Base-by-base conservation (phyloP, 75 land plant species). In the Cupressus sempervirens region DNA sequence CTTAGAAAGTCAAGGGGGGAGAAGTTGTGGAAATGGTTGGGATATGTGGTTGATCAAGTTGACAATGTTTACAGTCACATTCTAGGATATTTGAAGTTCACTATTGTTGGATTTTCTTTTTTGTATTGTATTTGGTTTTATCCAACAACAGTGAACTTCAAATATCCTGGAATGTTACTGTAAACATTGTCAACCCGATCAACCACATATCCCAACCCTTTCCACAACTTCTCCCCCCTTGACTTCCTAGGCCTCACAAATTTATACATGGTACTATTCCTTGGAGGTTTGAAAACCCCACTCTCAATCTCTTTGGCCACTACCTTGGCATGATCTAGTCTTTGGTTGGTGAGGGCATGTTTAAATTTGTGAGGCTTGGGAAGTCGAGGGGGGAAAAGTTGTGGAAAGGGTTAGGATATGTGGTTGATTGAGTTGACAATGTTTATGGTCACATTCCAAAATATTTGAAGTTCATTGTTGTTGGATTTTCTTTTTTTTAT, bases 301-400 rank as follows among this genome's bases (percentile, higher is more conserved):
- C 8, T 65, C 84, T 92, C 93, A 72, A 91, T 88, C 43, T 93
- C 92, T 65, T 83, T 89, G 13, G 97, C 94, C 54, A 93, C 82
- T 20, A 15, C 36, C 68, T 85, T 88, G 9, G 96, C 93, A 38
- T 79, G 74, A 67, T 70, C 35, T 34, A 88, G 72, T 58, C 83
- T 90, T 9, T 30, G 62, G 75, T 85, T 87, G 54, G 84, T 86
- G 30, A 70, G 76, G 3, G 68, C 80, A 18, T 90, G 36, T 92
- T 86, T 18, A 88, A 86, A 88, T 91, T 89, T 77, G 86, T 88
- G 13, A 86, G 62, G 76, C 15, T 16, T 32, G 65, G 72, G n/a
- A n/a, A n/a, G n/a, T n/a, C n/a, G n/a, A n/a, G n/a, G n/a, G n/a
- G n/a, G n/a, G n/a, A n/a, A n/a, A n/a, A n/a, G n/a, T n/a, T n/a